Conservation (phyloP, 2,329 filamentous ascomycete genomes). For the Aaosphaeria pasadenensis region DNA sequence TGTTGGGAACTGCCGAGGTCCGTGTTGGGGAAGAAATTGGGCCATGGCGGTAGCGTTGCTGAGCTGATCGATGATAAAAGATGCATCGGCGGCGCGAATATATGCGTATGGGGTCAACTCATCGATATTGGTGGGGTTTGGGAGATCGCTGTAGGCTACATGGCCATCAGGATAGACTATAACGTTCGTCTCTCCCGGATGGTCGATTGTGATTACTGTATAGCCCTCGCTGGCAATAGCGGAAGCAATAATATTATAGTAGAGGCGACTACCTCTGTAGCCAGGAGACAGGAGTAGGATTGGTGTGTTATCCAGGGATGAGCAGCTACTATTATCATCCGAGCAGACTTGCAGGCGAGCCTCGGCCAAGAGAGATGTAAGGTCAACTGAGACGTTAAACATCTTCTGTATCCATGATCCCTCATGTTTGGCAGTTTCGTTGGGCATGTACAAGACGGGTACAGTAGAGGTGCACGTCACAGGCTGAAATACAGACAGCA, state of each 20-base stretch:
- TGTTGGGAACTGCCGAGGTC: conserved; percentile 7
- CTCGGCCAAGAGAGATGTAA: conserved; percentile 15
- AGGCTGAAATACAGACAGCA: conserved; percentile 18
- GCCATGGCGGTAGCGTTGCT: conserved; percentile 17
- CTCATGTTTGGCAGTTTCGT: conserved; percentile 16
- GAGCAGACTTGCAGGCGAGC: conserved; percentile 16
- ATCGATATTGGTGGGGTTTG: conserved; percentile 1
- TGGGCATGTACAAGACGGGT: conserved; percentile 14
- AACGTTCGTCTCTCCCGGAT: conserved; percentile 45
- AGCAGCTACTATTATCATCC: conserved; percentile 5
- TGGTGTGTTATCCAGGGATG: conserved; percentile 7
- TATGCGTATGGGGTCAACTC: conserved; percentile 6
- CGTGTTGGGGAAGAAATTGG: conserved; percentile 11
- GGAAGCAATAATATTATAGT: conserved; percentile 43
- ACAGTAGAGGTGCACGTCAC: conserved; percentile 11
- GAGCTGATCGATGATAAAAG: conserved; percentile 20
- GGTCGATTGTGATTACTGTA: conserved; percentile 48
- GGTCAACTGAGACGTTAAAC: conserved; percentile 14
- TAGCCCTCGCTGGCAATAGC: conserved; percentile 49
- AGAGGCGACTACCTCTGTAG: conserved; percentile 38
- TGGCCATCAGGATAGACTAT: conserved; percentile 47
- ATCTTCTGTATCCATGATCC: conserved; percentile 9
- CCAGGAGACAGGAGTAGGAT: conserved; percentile 46
- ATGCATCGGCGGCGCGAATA: conserved; percentile 14
- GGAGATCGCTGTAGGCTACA: conserved; percentile 6